Percentiles rank a stretch among this genome's conserved stretches.
Evolutionary conservation across 192 early-diverging fungal species (phyloP).

Genomic region (Coemansia sp.): DNA sequence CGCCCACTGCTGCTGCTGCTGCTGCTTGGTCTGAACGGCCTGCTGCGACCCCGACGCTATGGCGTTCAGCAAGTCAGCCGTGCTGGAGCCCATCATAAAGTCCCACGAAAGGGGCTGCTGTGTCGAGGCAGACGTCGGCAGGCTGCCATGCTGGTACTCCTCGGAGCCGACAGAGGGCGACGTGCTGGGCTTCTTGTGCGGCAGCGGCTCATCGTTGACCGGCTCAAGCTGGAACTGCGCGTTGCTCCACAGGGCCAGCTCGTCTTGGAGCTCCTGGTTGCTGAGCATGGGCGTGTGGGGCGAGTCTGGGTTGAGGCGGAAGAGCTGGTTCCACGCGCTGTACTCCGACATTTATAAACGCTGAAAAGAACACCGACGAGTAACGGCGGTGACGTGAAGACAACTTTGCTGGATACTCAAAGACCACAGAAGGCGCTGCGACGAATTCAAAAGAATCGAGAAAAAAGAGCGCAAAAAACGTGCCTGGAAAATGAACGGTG

Average conservation of each 20-base stretch:
- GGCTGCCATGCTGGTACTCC: constrained; percentile 1
- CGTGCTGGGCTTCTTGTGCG: constrained; percentile 2
- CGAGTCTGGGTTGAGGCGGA: constrained; percentile 54
- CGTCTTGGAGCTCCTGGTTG: constrained; percentile 60
- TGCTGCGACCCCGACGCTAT: constrained; percentile 13
- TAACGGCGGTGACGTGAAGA: too few species aligned
- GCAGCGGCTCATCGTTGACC: constrained; percentile 15
- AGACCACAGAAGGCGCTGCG: too few species aligned
- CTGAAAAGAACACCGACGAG: not conserved
- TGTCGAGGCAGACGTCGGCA: constrained; percentile 1
- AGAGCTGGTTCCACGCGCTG: constrained; percentile 42
- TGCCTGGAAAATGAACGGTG: too few species aligned
- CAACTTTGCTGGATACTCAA: too few species aligned
- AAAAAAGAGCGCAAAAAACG: constrained; percentile 1
- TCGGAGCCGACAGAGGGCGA: constrained; percentile 5
- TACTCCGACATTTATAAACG: constrained; percentile 46
- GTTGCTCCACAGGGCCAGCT: constrained; percentile 64
- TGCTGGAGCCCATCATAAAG: constrained; percentile 30
- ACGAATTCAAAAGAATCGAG: not conserved
- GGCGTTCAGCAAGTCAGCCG: constrained; percentile 25
- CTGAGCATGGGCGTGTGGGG: constrained; percentile 52
- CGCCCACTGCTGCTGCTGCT: constrained; percentile 16
- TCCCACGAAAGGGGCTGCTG: constrained; percentile 23
- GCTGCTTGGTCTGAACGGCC: constrained; percentile 5
- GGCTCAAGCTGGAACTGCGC: constrained; percentile 67